Conservation (phyloP, 306 rosid genomes). For the Sicyos edulis region DNA sequence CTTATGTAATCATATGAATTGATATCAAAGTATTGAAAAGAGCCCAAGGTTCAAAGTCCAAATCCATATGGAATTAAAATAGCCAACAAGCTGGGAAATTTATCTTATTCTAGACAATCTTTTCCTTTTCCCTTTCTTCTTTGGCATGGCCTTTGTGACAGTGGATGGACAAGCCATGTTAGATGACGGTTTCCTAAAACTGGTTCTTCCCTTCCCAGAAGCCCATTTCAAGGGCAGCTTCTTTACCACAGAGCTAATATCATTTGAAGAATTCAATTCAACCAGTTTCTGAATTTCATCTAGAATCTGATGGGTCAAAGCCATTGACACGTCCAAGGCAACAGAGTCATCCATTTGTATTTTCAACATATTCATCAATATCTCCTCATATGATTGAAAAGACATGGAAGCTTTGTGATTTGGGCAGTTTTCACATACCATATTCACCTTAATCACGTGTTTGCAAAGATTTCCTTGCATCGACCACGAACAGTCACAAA, state of each 20-base stretch:
- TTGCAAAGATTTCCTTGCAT: slow-evolving; percentile 87
- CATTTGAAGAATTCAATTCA: slow-evolving; percentile 47
- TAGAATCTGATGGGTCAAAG: slow-evolving; percentile 72
- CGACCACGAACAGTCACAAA: slow-evolving; percentile 62
- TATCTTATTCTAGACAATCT: slow-evolving; percentile 52
- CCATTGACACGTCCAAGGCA: slow-evolving; percentile 58
- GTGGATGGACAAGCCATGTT: slow-evolving; percentile 29
- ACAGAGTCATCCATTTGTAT: slow-evolving; percentile 73
- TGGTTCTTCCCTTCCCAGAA: slow-evolving; percentile 46
- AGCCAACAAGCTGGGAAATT: slow-evolving; percentile 11
- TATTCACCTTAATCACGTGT: slow-evolving; percentile 80
- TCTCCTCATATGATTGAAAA: slow-evolving; percentile 57
- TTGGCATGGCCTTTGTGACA: slow-evolving; percentile 28
- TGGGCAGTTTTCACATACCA: slow-evolving; percentile 42
- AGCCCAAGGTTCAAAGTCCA: neutral
- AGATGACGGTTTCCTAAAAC: slow-evolving; percentile 46
- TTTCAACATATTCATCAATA: slow-evolving; percentile 40
- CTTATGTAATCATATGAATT: neutral
- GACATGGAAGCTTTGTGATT: slow-evolving; percentile 58
- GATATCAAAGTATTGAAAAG: neutral
- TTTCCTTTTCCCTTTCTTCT: slow-evolving; percentile 41
- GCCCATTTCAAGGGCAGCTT: slow-evolving; percentile 72
- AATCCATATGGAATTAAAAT: neutral
- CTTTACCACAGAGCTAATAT: slow-evolving; percentile 57
- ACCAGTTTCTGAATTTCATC: slow-evolving; percentile 69